These are phyloP conservation scores for Myxozyma monticola DNA, from an alignment of 805 yeast genomes.

Conservation along the genomic window DNA sequence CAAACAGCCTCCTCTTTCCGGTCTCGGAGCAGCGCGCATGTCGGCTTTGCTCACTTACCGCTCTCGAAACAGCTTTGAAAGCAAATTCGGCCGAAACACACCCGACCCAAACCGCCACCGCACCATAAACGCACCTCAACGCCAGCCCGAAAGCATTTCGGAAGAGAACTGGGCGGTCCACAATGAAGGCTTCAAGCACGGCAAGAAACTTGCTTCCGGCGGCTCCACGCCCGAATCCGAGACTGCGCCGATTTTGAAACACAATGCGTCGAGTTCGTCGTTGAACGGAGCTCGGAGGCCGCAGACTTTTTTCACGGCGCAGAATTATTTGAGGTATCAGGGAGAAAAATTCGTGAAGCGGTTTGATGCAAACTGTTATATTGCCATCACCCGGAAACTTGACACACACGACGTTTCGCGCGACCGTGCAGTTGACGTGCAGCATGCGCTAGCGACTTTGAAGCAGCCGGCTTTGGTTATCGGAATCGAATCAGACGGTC, in stretches of 20 bases:
- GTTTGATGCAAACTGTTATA: slow-evolving; percentile 96
- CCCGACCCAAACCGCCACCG: slow-evolving; percentile 52
- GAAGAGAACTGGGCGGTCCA: slow-evolving; percentile 76
- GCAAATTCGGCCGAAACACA: slow-evolving; percentile 81
- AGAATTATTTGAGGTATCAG: slow-evolving; percentile 89
- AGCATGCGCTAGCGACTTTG: slow-evolving; percentile 58
- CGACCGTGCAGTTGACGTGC: slow-evolving; percentile 55
- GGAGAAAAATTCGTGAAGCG: slow-evolving; percentile 85
- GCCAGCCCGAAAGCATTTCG: slow-evolving; percentile 30
- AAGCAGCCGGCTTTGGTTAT: slow-evolving; percentile 77
- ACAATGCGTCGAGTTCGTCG: slow-evolving; percentile 24
- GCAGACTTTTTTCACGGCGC: slow-evolving; percentile 84
- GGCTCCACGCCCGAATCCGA: slow-evolving; percentile 17
- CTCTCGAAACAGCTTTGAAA: slow-evolving; percentile 86
- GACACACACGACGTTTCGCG: slow-evolving; percentile 95
- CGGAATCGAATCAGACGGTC: slow-evolving; percentile 89
- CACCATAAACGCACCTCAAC: slow-evolving; percentile 37
- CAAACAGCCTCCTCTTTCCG: slow-evolving; percentile 66
- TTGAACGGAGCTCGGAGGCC: slow-evolving; percentile 33
- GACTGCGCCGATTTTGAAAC: neutral
- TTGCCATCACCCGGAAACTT: slow-evolving; percentile 85
- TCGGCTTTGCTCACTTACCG: slow-evolving; percentile 90
- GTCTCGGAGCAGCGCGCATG: slow-evolving; percentile 97
- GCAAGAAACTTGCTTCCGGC: slow-evolving; percentile 18
- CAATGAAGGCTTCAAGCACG: slow-evolving; percentile 64